Conservation (phyloP, 805 yeast species). For the Suhomyces kilbournensis region DNA sequence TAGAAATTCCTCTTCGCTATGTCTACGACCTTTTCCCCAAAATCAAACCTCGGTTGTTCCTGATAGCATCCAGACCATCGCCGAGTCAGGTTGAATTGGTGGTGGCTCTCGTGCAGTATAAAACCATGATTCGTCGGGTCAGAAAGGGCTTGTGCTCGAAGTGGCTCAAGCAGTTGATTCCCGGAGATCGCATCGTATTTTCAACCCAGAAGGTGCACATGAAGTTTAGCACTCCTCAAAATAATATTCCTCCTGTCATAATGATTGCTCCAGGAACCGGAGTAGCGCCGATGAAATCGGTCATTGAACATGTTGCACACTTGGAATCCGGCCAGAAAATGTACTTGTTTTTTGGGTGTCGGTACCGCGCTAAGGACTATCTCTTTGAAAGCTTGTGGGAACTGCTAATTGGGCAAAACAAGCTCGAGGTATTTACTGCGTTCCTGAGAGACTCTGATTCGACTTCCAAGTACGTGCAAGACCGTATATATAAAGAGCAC, state of each 20-base stretch:
- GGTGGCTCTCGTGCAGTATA: constrained; percentile 82
- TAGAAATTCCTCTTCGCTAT: constrained; percentile 72
- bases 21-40: constrained; percentile 74
- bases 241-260: constrained; percentile 45
- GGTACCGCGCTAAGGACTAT: constrained; percentile 64
- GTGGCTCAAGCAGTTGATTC: constrained; percentile 56
- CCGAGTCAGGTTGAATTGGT: constrained; percentile 55
- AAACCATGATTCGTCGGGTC: constrained; percentile 70
- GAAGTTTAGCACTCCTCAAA: constrained; percentile 20
- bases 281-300: constrained; percentile 83
- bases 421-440: constrained; percentile 38
- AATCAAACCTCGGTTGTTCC: constrained; percentile 78
- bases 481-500: constrained; percentile 54
- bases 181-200: constrained; percentile 51
- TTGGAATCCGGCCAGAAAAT: constrained; percentile 29
- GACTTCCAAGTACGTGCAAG: constrained; percentile 67
- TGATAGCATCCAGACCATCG: constrained; percentile 68
- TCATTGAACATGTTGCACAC: constrained; percentile 44
- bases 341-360: constrained; percentile 71
- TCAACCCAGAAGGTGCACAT: constrained; percentile 48
- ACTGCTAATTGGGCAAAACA: constrained; percentile 25
- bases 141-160: constrained; percentile 81
- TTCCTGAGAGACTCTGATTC: constrained; percentile 48
- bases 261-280: constrained; percentile 96
- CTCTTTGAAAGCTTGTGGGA: constrained; percentile 60